Percentiles rank a stretch among this genome's conserved stretches.
phyloP scores from a whole-genome alignment of 441 rosid genomes.

The Croton setiger region DNA sequence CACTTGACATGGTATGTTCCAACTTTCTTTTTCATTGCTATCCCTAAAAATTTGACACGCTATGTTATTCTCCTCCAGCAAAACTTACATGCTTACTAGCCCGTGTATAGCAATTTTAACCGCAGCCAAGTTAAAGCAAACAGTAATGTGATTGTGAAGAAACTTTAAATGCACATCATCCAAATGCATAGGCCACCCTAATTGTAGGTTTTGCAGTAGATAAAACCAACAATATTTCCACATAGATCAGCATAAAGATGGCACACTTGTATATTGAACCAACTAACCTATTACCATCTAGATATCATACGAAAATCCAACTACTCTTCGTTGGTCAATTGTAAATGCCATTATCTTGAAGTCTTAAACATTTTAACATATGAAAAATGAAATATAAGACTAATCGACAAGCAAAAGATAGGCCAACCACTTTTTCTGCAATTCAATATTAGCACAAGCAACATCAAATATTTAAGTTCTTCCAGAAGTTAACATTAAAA shows the following conservation, averaged over 20 bases:
- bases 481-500: constrained; percentile 7
- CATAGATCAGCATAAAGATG: background rate
- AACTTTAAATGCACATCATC: background rate
- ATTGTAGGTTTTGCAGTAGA: background rate
- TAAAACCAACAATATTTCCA: constrained; percentile 8
- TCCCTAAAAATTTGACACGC: background rate
- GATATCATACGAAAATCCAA: constrained; percentile 1
- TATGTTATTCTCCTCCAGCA: background rate
- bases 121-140: background rate
- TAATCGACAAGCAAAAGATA: background rate
- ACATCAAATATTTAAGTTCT: constrained; percentile 7
- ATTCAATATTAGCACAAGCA: background rate
- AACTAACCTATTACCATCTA: background rate
- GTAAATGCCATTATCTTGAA: background rate
- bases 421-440: constrained; percentile 20
- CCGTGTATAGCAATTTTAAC: background rate
- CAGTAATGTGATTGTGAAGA: background rate
- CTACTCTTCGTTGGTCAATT: background rate
- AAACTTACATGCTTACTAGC: background rate
- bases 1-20: background rate
- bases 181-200: background rate
- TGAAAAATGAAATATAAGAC: background rate
- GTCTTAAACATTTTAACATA: background rate
- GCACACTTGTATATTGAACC: background rate
- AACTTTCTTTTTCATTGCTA: background rate